A percentile compares a stretch with the other conserved stretches of the same genome.
These are phyloP conservation scores for Sanghuangporus baumii DNA, from an alignment of 1,284 basidiomycete genomes.

Conservation along the genomic window DNA sequence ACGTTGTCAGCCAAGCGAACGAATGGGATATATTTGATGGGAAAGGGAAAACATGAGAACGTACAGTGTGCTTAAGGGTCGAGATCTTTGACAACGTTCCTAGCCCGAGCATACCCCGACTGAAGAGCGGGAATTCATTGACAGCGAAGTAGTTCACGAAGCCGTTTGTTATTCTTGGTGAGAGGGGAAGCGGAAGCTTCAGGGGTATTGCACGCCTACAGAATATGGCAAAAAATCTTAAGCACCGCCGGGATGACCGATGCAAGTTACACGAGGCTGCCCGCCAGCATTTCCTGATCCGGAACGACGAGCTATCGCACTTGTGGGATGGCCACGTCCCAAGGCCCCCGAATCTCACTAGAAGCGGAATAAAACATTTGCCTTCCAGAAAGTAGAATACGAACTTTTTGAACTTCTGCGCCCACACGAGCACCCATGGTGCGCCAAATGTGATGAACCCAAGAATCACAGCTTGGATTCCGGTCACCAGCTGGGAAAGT, in stretches of 20 bases:
- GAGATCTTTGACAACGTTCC: no score
- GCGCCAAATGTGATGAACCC: slow-evolving; percentile 62
- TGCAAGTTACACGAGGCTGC: background rate
- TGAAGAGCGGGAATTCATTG: background rate
- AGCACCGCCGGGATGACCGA: background rate
- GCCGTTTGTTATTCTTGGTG: background rate
- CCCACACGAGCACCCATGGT: slow-evolving; percentile 71
- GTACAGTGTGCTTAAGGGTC: background rate
- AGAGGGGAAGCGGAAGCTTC: background rate
- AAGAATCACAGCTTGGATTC: slow-evolving; percentile 45
- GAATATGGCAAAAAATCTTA: background rate
- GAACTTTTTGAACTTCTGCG: slow-evolving; percentile 80
- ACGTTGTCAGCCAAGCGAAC: background rate
- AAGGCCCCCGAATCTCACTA: slow-evolving; percentile 52
- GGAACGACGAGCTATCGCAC: slow-evolving; percentile 7
- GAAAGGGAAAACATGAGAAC: background rate
- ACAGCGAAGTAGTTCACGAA: background rate
- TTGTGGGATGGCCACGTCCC: slow-evolving; percentile 59
- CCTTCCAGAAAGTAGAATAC: slow-evolving; percentile 22
- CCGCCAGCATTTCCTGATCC: background rate
- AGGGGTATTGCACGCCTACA: background rate
- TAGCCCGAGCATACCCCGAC: background rate
- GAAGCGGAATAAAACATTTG: background rate
- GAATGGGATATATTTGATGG: background rate
- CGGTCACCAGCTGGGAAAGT: slow-evolving; percentile 48